Conservation (phyloP, 2,329 filamentous ascomycete genomes). For the Gliomastix tumulicola region DNA sequence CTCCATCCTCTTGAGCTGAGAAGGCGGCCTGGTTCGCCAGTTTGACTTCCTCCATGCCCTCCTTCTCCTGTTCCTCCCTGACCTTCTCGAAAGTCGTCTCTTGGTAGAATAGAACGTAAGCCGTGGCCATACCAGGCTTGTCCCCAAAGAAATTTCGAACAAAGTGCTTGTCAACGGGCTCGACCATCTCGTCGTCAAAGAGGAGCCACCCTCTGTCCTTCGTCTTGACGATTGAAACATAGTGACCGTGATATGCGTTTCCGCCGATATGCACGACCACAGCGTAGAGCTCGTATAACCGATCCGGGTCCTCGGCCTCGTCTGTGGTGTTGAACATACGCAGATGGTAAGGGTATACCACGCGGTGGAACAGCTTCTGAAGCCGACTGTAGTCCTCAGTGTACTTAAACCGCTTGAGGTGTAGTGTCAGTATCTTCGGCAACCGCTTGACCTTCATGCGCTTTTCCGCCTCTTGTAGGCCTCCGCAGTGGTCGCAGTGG, state of each 20-base stretch:
- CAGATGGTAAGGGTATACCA: constrained; percentile 94
- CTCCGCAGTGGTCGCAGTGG: constrained; percentile 94
- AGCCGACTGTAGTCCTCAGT: constrained; percentile 90
- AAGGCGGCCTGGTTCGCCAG: constrained; percentile 50
- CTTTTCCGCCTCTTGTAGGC: constrained; percentile 95
- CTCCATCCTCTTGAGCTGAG: constrained; percentile 40
- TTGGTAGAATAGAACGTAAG: constrained; percentile 96
- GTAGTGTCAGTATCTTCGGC: constrained; percentile 84
- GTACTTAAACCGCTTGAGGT: constrained; percentile 97
- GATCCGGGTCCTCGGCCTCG: constrained; percentile 86
- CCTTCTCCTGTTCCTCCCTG: constrained; percentile 73
- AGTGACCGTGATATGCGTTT: constrained; percentile 95
- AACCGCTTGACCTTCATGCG: constrained; percentile 98
- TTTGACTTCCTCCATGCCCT: constrained; percentile 59
- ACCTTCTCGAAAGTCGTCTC: constrained; percentile 70
- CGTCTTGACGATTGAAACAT: constrained; percentile 96
- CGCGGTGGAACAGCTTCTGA: constrained; percentile 93
- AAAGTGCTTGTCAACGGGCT: constrained; percentile 94
- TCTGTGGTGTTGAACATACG: constrained; percentile 97
- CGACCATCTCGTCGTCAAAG: constrained; percentile 98
- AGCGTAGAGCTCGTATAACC: constrained; percentile 92
- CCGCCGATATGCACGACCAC: constrained; percentile 97
- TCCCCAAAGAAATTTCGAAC: constrained; percentile 97
- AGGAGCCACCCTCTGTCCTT: constrained; percentile 92
- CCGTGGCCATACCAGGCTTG: constrained; percentile 82